Evolutionary conservation across 768 basidiomycete genomes (phyloP), one percentile per base, ranked within the genome.

Genomic region (Suillus sp.): DNA sequence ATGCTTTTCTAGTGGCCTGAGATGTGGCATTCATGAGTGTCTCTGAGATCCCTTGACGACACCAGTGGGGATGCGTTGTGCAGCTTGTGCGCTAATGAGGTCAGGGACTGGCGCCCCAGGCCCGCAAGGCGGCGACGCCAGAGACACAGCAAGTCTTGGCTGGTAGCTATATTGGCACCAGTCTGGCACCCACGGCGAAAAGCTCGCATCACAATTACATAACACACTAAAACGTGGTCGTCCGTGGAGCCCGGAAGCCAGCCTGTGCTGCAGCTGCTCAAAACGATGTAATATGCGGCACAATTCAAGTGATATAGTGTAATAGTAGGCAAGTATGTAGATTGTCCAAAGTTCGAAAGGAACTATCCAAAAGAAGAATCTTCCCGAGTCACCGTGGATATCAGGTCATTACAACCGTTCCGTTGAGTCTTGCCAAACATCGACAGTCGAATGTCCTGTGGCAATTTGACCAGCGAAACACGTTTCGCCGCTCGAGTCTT

Each of bases 401-500:
- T 61, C 54, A 40, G 20, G 18, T 37, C 55, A 57, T 40, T 59
- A 48, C 22, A 60, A 10, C 53, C 58, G 62, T 62, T 60, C 27
- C 62, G 27, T 16, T 60, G 38, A 34, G 69, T 42, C 40, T 65
- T 75, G 47, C 68, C 60, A 58, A 68, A 35, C 34, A 73, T 64
- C 35, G 68, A 66, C 57, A 76, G 67, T 59, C 75, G 74, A 62
- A 84, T 71, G 60, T 80, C 78, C 11, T 90, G 85, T 27, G 92
- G 92, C 30, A 93, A 74, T 63, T 84, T 83, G 50, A 93, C 90
- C 48, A 95, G 79, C 11, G 92, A 95, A 10, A 95, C 93, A 10
- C 93, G 88, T 68, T 92, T 90, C 16, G 91, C 92, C 40, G 88
- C 90, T 55, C 89, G 87, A 1, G 93, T 95, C 73, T 87, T 87